Conservation (phyloP, 768 basidiomycete species). For the Baorangia bicolor region DNA sequence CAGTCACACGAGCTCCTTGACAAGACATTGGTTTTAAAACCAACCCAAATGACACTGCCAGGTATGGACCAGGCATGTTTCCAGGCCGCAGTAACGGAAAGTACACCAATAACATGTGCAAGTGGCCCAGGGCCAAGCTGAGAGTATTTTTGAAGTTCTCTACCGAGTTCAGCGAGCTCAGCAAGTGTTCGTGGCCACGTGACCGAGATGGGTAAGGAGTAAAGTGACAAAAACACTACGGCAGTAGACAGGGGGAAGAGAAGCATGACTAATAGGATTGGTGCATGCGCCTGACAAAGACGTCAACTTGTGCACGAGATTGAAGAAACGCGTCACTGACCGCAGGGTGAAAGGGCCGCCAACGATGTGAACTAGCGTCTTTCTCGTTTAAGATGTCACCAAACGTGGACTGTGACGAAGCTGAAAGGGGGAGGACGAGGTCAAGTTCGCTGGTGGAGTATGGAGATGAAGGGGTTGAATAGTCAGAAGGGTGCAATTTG, state of each 20-base stretch:
- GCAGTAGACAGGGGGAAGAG: constrained; percentile 68
- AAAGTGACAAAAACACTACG: constrained; percentile 44
- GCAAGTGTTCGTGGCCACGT: constrained; percentile 74
- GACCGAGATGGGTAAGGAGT: constrained; percentile 66
- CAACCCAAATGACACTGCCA: constrained; percentile 87
- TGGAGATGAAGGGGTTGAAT: constrained; percentile 48
- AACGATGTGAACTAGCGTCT: constrained; percentile 27
- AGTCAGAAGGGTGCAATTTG: constrained; percentile 38
- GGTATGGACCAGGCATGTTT: constrained; percentile 98
- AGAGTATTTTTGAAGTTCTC: constrained; percentile 75
- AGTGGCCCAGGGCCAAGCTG: constrained; percentile 63
- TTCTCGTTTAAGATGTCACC: constrained; percentile 44
- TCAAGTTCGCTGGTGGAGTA: constrained; percentile 40
- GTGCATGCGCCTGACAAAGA: constrained; percentile 46
- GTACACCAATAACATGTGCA: constrained; percentile 77
- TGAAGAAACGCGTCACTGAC: constrained; percentile 27
- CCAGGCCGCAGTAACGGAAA: constrained; percentile 86
- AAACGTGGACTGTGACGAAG: constrained; percentile 49
- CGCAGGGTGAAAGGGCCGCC: constrained; percentile 33
- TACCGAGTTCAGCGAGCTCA: constrained; percentile 73
- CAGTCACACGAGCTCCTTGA: constrained; percentile 13
- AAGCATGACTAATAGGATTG: constrained; percentile 68
- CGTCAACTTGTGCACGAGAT: constrained; percentile 9
- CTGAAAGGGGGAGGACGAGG: constrained; percentile 54
- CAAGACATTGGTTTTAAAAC: constrained; percentile 24